Conservation (phyloP, 1,284 basidiomycete genomes). For the Malassezia nana region DNA sequence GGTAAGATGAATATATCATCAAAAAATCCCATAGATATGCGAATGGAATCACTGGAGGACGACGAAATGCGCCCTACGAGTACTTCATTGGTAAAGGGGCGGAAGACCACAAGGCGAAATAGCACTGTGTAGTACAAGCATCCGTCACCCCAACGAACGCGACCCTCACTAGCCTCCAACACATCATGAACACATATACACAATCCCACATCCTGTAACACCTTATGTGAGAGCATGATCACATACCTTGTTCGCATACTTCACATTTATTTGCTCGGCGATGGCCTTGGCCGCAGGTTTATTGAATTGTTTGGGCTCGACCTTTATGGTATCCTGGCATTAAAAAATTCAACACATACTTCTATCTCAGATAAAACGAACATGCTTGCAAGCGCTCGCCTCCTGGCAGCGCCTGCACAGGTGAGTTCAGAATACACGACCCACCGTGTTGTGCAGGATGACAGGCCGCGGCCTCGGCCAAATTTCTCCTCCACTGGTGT, state of each 20-base stretch:
- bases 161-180: constrained; percentile 74
- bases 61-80: constrained; percentile 72
- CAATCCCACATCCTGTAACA: constrained; percentile 82
- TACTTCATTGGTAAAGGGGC: constrained; percentile 82
- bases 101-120: constrained; percentile 79
- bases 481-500: background rate
- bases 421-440: background rate
- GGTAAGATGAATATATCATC: constrained; percentile 76
- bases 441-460: background rate
- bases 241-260: constrained; percentile 68
- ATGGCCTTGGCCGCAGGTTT: constrained; percentile 63
- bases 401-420: background rate
- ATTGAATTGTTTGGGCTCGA: constrained; percentile 66
- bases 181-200: constrained; percentile 83
- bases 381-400: constrained; percentile 19
- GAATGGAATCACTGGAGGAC: constrained; percentile 13
- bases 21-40: constrained; percentile 79
- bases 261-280: constrained; percentile 71
- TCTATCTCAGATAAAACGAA: constrained; percentile 36
- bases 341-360: constrained; percentile 3
- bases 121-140: constrained; percentile 89
- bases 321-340: constrained; percentile 62
- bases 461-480: background rate
- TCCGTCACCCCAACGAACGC: constrained; percentile 86
- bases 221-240: constrained; percentile 45